These are phyloP conservation scores for Neurospora sublineolata DNA, from an alignment of 495 filamentous ascomycete genomes.

Conservation along the genomic window DNA sequence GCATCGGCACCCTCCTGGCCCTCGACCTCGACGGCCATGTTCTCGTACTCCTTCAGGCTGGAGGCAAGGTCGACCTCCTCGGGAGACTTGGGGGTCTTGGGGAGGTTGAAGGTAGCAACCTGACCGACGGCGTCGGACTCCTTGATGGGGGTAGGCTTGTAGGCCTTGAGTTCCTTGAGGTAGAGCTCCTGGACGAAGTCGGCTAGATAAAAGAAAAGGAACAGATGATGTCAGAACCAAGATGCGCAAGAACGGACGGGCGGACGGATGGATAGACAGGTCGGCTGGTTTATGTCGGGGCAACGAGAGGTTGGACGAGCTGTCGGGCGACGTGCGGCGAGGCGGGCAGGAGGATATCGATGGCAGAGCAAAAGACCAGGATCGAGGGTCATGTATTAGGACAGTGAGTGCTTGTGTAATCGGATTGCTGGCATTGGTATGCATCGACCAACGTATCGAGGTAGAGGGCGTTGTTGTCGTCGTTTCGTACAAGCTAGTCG, in stretches of 20 bases:
- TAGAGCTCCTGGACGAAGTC: slow-evolving; percentile 96
- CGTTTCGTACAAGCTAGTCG: neutral
- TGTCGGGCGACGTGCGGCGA: neutral
- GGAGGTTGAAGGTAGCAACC: slow-evolving; percentile 75
- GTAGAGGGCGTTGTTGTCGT: neutral
- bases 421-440: neutral
- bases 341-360: neutral
- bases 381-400: neutral
- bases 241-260: neutral
- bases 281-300: neutral
- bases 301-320: neutral
- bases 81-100: slow-evolving; percentile 70
- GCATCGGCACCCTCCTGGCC: slow-evolving; percentile 49
- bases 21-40: slow-evolving; percentile 86
- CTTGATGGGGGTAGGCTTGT: slow-evolving; percentile 79
- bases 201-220: slow-evolving; percentile 40
- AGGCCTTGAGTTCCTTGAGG: slow-evolving; percentile 83
- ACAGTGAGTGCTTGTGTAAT: neutral
- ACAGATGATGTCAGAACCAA: neutral
- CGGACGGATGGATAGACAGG: neutral
- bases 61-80: slow-evolving; percentile 85
- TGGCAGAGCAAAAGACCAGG: neutral
- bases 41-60: slow-evolving; percentile 87
- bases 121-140: slow-evolving; percentile 76
- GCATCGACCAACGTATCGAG: neutral